Evolutionary conservation across 208 protist species (phyloP).

Genomic region (Jaenimonas drosophilae): DNA sequence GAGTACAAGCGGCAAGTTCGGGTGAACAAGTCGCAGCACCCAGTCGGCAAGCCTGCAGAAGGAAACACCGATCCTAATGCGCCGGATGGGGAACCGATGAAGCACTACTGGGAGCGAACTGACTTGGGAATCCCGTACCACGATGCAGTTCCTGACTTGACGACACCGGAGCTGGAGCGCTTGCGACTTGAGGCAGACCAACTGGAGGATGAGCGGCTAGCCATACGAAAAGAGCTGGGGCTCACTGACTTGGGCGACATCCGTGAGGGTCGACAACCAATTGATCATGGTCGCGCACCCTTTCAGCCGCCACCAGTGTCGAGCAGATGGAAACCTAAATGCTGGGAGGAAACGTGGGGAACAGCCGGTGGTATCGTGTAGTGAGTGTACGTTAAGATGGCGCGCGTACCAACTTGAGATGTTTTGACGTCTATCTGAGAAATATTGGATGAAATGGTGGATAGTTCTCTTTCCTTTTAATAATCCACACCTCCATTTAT

Average conservation of each 20-base stretch:
- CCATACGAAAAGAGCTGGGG: slow-evolving; percentile 74
- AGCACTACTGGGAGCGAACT: slow-evolving; percentile 83
- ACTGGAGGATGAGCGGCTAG: slow-evolving; percentile 75
- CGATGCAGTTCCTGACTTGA: slow-evolving; percentile 79
- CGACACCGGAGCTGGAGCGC: slow-evolving; percentile 74
- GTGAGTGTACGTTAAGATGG: too few species aligned
- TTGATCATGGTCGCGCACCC: slow-evolving; percentile 40
- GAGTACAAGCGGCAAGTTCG: slow-evolving; percentile 88
- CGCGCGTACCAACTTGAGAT: too few species aligned
- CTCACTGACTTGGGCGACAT: slow-evolving; percentile 82
- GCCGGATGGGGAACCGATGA: slow-evolving; percentile 66
- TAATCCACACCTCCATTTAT: too few species aligned
- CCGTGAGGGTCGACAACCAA: slow-evolving; percentile 64
- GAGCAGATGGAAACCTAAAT: slow-evolving; percentile 82
- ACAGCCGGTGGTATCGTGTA: slow-evolving; percentile 43
- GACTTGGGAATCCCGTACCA: slow-evolving; percentile 84
- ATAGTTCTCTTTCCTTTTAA: too few species aligned
- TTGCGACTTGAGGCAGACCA: slow-evolving; percentile 75
- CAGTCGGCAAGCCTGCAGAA: slow-evolving; percentile 65
- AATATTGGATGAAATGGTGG: too few species aligned
- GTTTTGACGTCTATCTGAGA: too few species aligned
- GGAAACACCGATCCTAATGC: slow-evolving; percentile 68
- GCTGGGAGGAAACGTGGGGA: slow-evolving; percentile 84
- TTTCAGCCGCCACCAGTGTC: slow-evolving; percentile 78
- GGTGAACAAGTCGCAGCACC: slow-evolving; percentile 70